Evolutionary conservation across 108 stramenopile genomes (phyloP).

Genomic region (Cyclotella baltica): DNA sequence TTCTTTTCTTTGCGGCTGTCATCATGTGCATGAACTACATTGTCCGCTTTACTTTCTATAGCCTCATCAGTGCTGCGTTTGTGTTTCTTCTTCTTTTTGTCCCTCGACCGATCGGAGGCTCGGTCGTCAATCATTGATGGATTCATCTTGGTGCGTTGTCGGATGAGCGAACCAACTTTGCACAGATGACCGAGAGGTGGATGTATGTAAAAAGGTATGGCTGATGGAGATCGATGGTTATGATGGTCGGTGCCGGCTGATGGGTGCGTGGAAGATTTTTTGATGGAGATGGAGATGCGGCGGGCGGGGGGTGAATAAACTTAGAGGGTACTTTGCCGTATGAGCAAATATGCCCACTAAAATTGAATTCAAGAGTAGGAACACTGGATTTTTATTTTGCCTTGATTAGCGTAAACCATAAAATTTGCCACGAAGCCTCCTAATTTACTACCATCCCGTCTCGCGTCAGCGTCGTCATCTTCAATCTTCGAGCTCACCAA

Average conservation of each 20-base stretch:
- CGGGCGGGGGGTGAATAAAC: no score
- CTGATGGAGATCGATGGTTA: no score
- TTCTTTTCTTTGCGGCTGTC: not conserved
- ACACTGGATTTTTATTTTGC: no score
- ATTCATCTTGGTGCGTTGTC: not conserved
- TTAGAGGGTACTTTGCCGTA: no score
- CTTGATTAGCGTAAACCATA: no score
- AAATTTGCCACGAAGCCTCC: not conserved
- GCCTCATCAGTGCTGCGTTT: not conserved
- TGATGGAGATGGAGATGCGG: not conserved
- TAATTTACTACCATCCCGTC: not conserved
- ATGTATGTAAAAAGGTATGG: not conserved
- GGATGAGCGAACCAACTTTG: not conserved
- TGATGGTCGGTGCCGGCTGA: not conserved
- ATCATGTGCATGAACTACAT: not conserved
- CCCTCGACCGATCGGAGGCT: not conserved
- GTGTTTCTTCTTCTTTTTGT: slow-evolving; percentile 8
- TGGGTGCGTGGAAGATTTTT: not conserved
- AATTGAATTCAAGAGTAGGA: no score
- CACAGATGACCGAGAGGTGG: not conserved
- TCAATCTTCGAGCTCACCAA: no score
- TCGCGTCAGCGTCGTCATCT: not conserved
- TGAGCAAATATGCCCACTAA: no score
- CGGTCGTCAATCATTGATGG: not conserved
- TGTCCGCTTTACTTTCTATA: not conserved